phyloP scores from a whole-genome alignment of 805 yeast genomes.

The Nematodospora valgi region DNA sequence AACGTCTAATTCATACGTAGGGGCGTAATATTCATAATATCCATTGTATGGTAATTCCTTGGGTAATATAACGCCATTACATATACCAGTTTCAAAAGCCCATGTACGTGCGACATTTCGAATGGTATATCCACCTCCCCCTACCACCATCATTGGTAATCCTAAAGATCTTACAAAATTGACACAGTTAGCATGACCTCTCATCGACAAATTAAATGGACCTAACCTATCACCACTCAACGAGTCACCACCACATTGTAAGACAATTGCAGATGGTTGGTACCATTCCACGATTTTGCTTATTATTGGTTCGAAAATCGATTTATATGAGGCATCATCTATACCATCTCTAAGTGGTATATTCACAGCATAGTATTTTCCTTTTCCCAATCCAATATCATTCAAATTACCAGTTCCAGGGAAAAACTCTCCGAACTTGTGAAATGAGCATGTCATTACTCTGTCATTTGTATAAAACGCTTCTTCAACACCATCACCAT shows the following conservation, averaged over 20 bases:
- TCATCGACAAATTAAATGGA: conserved; percentile 88
- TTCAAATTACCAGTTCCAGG: conserved; percentile 96
- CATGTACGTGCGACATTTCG: conserved; percentile 94
- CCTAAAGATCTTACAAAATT: conserved; percentile 80
- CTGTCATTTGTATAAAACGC: conserved; percentile 94
- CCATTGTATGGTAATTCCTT: conserved; percentile 87
- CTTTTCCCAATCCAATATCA: conserved; percentile 88
- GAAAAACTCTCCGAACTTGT: conserved; percentile 94
- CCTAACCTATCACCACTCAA: conserved; percentile 94
- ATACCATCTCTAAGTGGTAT: conserved; percentile 95
- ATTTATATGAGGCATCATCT: conserved; percentile 83
- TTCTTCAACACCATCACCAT: conserved; percentile 98
- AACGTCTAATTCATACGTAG: conserved; percentile 92
- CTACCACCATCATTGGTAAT: conserved; percentile 88
- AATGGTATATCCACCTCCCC: conserved; percentile 99
- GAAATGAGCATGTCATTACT: conserved; percentile 95
- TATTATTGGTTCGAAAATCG: conserved; percentile 87
- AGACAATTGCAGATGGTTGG: conserved; percentile 92
- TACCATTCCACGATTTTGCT: conserved; percentile 75
- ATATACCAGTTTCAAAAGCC: conserved; percentile 89
- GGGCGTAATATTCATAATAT: conserved; percentile 95
- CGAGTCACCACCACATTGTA: conserved; percentile 98
- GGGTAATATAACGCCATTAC: conserved; percentile 74
- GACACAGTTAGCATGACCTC: conserved; percentile 95
- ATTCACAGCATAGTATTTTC: conserved; percentile 83